These are phyloP conservation scores for Capronia epimyces DNA, from an alignment of 2,329 filamentous ascomycete species.

Conservation along the genomic window DNA sequence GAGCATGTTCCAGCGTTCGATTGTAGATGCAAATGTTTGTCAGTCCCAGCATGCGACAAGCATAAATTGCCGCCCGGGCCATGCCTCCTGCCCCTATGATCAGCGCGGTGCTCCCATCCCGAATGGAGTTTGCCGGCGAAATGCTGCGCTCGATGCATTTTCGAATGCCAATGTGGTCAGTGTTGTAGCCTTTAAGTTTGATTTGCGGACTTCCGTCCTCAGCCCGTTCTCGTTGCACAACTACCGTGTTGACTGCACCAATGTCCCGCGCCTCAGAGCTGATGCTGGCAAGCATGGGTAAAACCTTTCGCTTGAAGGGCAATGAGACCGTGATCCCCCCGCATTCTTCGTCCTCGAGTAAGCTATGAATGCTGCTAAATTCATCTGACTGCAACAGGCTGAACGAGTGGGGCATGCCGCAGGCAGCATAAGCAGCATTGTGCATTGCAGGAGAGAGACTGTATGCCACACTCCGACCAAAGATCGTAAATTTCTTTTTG, in stretches of 20 bases:
- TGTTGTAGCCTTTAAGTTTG: slow-evolving; percentile 30
- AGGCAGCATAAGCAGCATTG: slow-evolving; percentile 27
- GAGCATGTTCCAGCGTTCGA: slow-evolving; percentile 25
- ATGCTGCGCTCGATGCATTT: slow-evolving; percentile 30
- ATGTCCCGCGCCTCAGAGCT: slow-evolving; percentile 30
- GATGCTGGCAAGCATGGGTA: slow-evolving; percentile 26
- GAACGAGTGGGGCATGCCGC: slow-evolving; percentile 30
- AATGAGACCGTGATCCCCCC: slow-evolving; percentile 37
- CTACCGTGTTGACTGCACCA: slow-evolving; percentile 31
- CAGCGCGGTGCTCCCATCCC: slow-evolving; percentile 19
- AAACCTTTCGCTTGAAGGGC: slow-evolving; percentile 30
- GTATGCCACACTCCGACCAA: slow-evolving; percentile 27
- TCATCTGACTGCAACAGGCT: slow-evolving; percentile 32
- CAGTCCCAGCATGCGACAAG: slow-evolving; percentile 27
- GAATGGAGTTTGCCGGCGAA: slow-evolving; percentile 29
- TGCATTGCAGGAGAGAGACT: slow-evolving; percentile 32
- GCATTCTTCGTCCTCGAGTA: slow-evolving; percentile 33
- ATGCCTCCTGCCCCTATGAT: slow-evolving; percentile 28
- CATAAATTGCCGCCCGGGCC: slow-evolving; percentile 31
- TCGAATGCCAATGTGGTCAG: slow-evolving; percentile 32
- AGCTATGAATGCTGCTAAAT: slow-evolving; percentile 26
- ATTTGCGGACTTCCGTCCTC: slow-evolving; percentile 48
- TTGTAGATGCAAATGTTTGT: slow-evolving; percentile 30
- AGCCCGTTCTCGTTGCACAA: slow-evolving; percentile 28
- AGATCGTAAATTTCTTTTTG: slow-evolving; percentile 25